phyloP scores from a whole-genome alignment of 352 stramenopile genomes.

The Blastocystis sp. region DNA sequence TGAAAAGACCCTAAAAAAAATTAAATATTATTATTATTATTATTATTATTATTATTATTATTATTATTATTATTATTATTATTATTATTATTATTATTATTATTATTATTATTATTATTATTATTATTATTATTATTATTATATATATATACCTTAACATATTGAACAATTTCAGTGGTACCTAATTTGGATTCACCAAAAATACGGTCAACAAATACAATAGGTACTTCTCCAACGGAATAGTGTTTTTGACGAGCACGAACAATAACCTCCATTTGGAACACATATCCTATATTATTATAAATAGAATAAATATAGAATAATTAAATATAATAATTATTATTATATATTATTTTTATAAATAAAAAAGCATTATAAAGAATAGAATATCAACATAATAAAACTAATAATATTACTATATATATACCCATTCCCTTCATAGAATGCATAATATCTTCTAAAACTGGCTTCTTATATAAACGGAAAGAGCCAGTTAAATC shows the following conservation, averaged over 20 bases:
- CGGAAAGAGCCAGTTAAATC: conserved; percentile 89
- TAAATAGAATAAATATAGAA: too few relatives aligned
- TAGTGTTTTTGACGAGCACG: conserved; percentile 68
- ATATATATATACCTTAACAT: conserved; percentile 85
- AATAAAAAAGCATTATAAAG: conserved; percentile 10
- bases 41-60: too few relatives aligned
- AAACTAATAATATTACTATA: neutral
- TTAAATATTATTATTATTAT: too few relatives aligned
- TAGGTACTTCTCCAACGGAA: conserved; percentile 76
- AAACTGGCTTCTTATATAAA: conserved; percentile 76
- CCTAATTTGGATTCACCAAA: conserved; percentile 95
- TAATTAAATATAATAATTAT: conserved; percentile 45
- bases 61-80: too few relatives aligned
- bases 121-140: too few relatives aligned
- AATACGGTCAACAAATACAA: conserved; percentile 92
- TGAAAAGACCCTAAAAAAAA: too few relatives aligned
- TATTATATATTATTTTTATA: conserved; percentile 2
- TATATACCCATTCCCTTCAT: conserved; percentile 49
- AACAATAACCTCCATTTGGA: conserved; percentile 96
- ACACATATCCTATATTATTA: conserved; percentile 87
- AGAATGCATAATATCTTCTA: conserved; percentile 74
- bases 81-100: too few relatives aligned
- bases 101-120: too few relatives aligned
- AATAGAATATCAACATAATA: conserved; percentile 45
- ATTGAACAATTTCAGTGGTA: conserved; percentile 81